A percentile compares a stretch with the other conserved stretches of the same genome.
Conservation (phyloP, 768 basidiomycete species). For the Agaricus sinodeliciosus region DNA sequence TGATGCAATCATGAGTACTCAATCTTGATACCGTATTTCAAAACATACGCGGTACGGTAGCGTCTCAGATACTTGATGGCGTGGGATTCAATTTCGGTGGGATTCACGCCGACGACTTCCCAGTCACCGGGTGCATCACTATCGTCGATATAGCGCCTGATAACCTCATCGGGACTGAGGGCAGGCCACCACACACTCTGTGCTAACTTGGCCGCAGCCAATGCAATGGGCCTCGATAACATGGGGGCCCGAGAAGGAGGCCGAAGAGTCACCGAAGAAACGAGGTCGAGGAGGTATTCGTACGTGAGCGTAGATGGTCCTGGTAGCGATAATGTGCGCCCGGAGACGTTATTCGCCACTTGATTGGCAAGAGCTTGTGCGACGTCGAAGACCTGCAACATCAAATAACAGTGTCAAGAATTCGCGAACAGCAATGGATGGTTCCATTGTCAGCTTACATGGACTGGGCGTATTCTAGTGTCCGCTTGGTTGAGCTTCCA, state of each 20-base stretch:
- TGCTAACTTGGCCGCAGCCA: slow-evolving; percentile 51
- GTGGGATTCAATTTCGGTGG: slow-evolving; percentile 77
- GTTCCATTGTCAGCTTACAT: slow-evolving; percentile 48
- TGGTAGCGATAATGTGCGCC: slow-evolving; percentile 74
- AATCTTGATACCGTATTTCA: slow-evolving; percentile 4
- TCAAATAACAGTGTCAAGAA: slow-evolving; percentile 2
- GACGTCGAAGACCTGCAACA: slow-evolving; percentile 77
- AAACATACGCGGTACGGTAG: slow-evolving; percentile 81
- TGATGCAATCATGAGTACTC: slow-evolving; percentile 8
- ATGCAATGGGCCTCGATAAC: slow-evolving; percentile 69
- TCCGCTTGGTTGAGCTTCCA: slow-evolving; percentile 89
- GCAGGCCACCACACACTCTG: slow-evolving; percentile 88
- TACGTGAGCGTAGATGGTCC: slow-evolving; percentile 85
- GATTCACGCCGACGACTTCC: slow-evolving; percentile 73
- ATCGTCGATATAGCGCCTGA: slow-evolving; percentile 83
- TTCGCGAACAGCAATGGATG: slow-evolving; percentile 12
- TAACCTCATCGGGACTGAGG: slow-evolving; percentile 85
- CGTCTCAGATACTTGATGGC: slow-evolving; percentile 88
- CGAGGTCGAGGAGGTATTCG: slow-evolving; percentile 74
- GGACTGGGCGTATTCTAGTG: slow-evolving; percentile 86
- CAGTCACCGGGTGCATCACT: slow-evolving; percentile 69
- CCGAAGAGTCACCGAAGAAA: slow-evolving; percentile 73
- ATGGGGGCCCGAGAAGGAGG: slow-evolving; percentile 66
- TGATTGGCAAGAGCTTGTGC: slow-evolving; percentile 87
- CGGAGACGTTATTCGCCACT: slow-evolving; percentile 51